Evolutionary conservation across 345 rosid species (phyloP).

Genomic region (Acer campestre): DNA sequence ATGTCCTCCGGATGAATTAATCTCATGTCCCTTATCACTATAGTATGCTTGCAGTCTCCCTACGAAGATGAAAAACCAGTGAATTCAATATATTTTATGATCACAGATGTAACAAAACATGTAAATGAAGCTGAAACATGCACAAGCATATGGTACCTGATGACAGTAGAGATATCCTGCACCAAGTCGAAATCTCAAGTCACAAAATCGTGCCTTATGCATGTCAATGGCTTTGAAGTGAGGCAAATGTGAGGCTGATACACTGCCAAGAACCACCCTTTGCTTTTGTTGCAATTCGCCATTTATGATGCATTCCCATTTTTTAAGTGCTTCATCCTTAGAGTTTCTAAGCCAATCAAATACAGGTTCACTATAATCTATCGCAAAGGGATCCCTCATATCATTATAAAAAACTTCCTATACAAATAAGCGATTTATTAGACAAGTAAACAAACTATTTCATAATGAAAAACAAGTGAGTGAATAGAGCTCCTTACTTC

Average conservation of each 20-base stretch:
- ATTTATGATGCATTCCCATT: slow-evolving; percentile 66
- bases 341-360: slow-evolving; percentile 75
- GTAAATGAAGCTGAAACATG: background rate
- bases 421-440: slow-evolving; percentile 21
- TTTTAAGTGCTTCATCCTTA: slow-evolving; percentile 63
- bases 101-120: background rate
- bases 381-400: slow-evolving; percentile 61
- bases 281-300: slow-evolving; percentile 66
- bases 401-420: slow-evolving; percentile 83
- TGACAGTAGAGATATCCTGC: slow-evolving; percentile 87
- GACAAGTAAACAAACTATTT: slow-evolving; percentile 7
- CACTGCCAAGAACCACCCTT: slow-evolving; percentile 46
- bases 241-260: slow-evolving; percentile 49
- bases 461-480: background rate
- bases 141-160: slow-evolving; percentile 47
- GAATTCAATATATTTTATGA: too few relatives aligned
- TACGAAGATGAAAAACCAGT: slow-evolving; percentile 16
- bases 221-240: slow-evolving; percentile 52
- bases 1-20: slow-evolving; percentile 73
- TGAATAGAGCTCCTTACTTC: slow-evolving; percentile 48
- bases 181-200: slow-evolving; percentile 76
- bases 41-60: slow-evolving; percentile 90
- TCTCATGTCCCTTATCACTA: slow-evolving; percentile 87
- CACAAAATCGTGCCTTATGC: slow-evolving; percentile 67
- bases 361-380: slow-evolving; percentile 74